Evolutionary conservation across 352 stramenopile genomes (phyloP), one percentile per base, ranked within the genome.

Genomic region (Globisporangium middletonii): DNA sequence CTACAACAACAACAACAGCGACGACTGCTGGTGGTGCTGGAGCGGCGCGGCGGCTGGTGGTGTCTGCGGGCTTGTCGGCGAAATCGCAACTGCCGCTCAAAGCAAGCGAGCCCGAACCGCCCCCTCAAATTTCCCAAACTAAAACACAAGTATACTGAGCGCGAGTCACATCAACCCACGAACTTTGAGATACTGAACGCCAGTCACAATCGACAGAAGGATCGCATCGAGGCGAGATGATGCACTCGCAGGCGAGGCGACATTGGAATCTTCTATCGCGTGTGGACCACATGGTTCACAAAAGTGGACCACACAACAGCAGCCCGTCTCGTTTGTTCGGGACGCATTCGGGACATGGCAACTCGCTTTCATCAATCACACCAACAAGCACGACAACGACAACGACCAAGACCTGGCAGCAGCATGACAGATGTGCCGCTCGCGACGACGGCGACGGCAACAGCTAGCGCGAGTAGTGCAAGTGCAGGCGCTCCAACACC

Each of bases 251-350:
- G 37, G 37, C 26, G 42, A 50, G 55, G 55, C 55, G 60, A 67
- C 49, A 59, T 68, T 53, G 37, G 67, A 50, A 68, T 63, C 52
- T 72, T 75, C 68, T 75, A 75, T 72, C 64, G 67, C 60, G 52
- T 59, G 64, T 72, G 57, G 53, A 41, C 41, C 41, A 45, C 41
- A 45, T 11, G 6, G 3, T 19, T 45, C 41, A 3, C 13, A 41
- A 41, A 44, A 6, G 13, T 18, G 4, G 1, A 1, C 15, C 44
- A 74, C 67, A 53, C 9, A n/a, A 45, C 23, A 50, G 12, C 30
- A 11, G 26, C 18, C 2, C 8, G 3, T 52, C 27, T 38, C 15
- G 8, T n/a, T 8, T 51, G 44, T 33, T 59, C 5, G 27, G 41
- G n/a, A 45, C 41, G 13, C 15, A 4, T 45, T 45, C 41, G 41